A percentile compares a stretch with the other conserved stretches of the same genome.
Evolutionary conservation across 805 yeast genomes (phyloP).

Genomic region (Hanseniaspora nectarophila): DNA sequence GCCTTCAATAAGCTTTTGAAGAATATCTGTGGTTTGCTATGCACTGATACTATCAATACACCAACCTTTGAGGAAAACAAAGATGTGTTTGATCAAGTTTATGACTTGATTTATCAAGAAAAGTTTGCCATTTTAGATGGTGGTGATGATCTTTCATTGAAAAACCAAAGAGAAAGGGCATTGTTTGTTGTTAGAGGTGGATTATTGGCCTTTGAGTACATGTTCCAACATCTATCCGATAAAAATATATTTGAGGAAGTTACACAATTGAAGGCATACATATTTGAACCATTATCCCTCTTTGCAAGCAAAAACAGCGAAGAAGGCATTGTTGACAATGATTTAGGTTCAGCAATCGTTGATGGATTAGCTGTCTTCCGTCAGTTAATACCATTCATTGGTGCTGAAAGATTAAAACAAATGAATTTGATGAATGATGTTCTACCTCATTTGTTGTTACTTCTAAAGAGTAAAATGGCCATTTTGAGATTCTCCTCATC

Average conservation of each 20-base stretch:
- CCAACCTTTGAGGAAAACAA: constrained; percentile 75
- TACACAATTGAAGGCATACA: constrained; percentile 52
- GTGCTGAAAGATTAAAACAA: constrained; percentile 29
- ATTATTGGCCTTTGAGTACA: constrained; percentile 48
- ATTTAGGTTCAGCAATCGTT: constrained; percentile 63
- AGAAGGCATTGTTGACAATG: constrained; percentile 31
- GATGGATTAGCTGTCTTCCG: constrained; percentile 77
- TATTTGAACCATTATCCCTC: constrained; percentile 52
- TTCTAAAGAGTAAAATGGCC: constrained; percentile 53
- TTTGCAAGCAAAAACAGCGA: constrained; percentile 26
- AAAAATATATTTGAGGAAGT: constrained; percentile 37
- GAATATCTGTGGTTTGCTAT: constrained; percentile 80
- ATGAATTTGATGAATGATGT: constrained; percentile 38
- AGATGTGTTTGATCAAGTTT: constrained; percentile 40
- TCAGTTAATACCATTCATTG: constrained; percentile 48
- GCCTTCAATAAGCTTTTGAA: constrained; percentile 82
- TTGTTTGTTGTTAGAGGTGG: constrained; percentile 79
- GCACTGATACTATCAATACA: constrained; percentile 91
- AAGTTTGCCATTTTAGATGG: constrained; percentile 40
- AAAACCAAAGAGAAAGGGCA: constrained; percentile 58
- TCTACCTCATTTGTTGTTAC: constrained; percentile 40
- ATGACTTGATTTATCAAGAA: constrained; percentile 73
- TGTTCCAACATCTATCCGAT: constrained; percentile 29
- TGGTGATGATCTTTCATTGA: constrained; percentile 48
- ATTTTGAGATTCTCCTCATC: constrained; percentile 86